Conservation (phyloP, 2,329 filamentous ascomycete genomes). For the Aspergillus hiratsukae region DNA sequence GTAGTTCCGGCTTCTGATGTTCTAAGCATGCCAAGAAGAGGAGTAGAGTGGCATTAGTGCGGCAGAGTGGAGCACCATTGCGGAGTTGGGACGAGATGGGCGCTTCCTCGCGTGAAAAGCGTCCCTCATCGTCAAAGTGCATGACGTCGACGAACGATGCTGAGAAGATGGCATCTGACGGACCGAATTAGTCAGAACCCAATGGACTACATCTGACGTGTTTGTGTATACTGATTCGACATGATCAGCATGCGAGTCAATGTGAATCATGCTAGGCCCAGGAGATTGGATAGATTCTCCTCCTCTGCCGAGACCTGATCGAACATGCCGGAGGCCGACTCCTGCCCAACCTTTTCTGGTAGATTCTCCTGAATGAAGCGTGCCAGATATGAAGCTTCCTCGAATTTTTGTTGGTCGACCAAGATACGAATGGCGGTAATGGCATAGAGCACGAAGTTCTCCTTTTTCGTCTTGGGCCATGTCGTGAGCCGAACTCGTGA, state of each 20-base stretch:
- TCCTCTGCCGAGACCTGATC: constrained; percentile 17
- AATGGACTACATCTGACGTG: not conserved
- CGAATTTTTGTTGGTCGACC: constrained; percentile 27
- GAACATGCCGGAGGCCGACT: constrained; percentile 9
- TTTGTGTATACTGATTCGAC: not conserved
- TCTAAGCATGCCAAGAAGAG: constrained; percentile 20
- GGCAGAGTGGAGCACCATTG: constrained; percentile 16
- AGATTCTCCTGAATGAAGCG: constrained; percentile 28
- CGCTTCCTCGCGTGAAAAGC: not conserved
- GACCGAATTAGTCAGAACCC: not conserved
- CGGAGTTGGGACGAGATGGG: constrained; percentile 11
- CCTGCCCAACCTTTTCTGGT: constrained; percentile 17
- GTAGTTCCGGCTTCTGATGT: not conserved
- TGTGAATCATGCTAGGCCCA: constrained; percentile 15
- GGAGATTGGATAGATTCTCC: constrained; percentile 21
- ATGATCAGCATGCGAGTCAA: not conserved
- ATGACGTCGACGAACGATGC: not conserved
- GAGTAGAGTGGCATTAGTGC: constrained; percentile 10
- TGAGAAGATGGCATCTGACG: not conserved
- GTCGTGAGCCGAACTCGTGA: constrained; percentile 16
- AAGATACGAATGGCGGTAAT: constrained; percentile 38
- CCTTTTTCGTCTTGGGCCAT: constrained; percentile 19
- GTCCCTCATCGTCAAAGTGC: not conserved
- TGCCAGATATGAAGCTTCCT: constrained; percentile 27
- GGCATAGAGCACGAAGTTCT: constrained; percentile 28